Base-by-base conservation (phyloP, 2,329 filamentous ascomycete species). In the Neospermospora avenae region DNA sequence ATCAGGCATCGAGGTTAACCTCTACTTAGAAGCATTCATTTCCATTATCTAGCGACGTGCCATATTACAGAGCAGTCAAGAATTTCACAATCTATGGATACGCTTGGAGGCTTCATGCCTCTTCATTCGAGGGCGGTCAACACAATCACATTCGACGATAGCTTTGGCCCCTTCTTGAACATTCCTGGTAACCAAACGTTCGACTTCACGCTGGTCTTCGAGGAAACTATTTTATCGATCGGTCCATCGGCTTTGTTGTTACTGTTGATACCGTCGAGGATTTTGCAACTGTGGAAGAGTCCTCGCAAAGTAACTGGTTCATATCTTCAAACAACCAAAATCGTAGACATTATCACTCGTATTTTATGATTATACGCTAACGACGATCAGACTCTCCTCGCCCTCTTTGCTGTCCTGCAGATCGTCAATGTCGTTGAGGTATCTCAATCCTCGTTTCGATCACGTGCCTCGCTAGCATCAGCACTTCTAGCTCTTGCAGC, bases 131-230 rank as follows among this genome's bases (percentile, higher is more conserved):
- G 28, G 18, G 22, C 41, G 13, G 24, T 37, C 51, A 65, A 65
- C 41, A 61, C 58, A 4, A 59, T 58, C 24, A 24, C 24, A n/a
- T 41, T 31, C 28, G 63, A 67, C 48, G 61, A 60, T 51, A 64
- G 24, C 25, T 67, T 67, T 46, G 65, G 65, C 2, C 65, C 65
- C 3, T 59, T 65, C 18, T 55, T 65, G 16, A 2, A 63, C 11
- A 31, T 61, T 31, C 57, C 61, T 28, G 57, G 55, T 14, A 55
- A 31, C 31, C 18, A 13, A 20, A 60, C 62, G 22, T 69, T 70
- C 31, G 66, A 70, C 56, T 71, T 71, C 59, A 69, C 68, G 39
- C 60, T 71, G 18, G 48, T 70, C 0, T 71, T 71, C 44, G 69
- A 71, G 55, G 67, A 71, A 51, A 62, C 67, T 10, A 67, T 70